Evolutionary conservation across 140 eudicot species (phyloP), one percentile per base, ranked within the genome.

Genomic region (Flaveria floridana): DNA sequence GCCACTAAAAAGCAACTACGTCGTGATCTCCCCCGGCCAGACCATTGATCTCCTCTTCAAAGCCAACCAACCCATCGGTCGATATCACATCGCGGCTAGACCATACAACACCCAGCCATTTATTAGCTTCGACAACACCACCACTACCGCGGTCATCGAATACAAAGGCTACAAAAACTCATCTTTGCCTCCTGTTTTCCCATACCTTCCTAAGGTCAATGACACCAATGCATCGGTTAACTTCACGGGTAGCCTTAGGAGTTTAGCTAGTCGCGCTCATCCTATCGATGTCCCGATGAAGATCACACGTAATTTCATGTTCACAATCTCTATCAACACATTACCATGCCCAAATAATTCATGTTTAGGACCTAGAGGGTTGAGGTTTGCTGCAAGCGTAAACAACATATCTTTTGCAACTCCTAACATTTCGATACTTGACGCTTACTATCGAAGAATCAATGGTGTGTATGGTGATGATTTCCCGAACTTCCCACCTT

Each of bases 11-110:
- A 79, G 80, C 13, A 42, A 73, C 26, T 86, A 86, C 39, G 70
- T 82, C 1, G 73, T 78, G 19, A 84, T 89, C 11, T 47, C 83
- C 21, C 95, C 95, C 0, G 95, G 95, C 21, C 95, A 89, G 76
- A 80, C 95, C 71, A 83, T 84, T 0, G 95, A 88, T 18, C 44
- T 77, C 39, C 46, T 88, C 2, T 51, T 88, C 30, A 52, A 51
- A 46, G 95, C 91, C 41, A 61, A 88, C 76, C 89, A 88, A 26
- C 79, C 80, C 15, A 78, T 76, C 0, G 80, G 72, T 4, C 82
- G 21, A 8, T 89, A 86, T 14, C 86, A 86, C 83, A 71, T 89
- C 41, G 87, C 86, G 4, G 91, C 89, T 23, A 72, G 61, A 65
- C 84, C 84, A 46, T 86, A 80, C 41, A 52, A 72, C 14, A 80